These are phyloP conservation scores for Fusarium sp. DNA, from an alignment of 2,329 filamentous ascomycete species.

Conservation along the genomic window DNA sequence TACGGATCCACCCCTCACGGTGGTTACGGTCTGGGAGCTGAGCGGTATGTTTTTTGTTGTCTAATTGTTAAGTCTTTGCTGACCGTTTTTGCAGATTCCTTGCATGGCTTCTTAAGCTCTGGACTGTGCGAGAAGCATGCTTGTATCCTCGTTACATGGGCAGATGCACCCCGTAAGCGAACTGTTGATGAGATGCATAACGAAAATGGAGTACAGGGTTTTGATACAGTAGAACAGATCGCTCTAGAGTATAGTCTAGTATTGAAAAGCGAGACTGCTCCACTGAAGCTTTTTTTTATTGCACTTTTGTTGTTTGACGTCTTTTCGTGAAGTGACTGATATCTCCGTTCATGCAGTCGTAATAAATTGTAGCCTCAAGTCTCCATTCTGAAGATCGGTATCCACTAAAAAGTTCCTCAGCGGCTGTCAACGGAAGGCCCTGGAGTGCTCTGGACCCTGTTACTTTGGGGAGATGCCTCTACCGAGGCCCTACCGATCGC, in stretches of 20 bases:
- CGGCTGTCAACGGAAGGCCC: slow-evolving; percentile 40
- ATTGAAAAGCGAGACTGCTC: slow-evolving; percentile 31
- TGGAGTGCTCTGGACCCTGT: slow-evolving; percentile 32
- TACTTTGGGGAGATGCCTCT: slow-evolving; percentile 27
- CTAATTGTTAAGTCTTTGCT: background rate
- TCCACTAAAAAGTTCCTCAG: slow-evolving; percentile 26
- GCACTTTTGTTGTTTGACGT: background rate
- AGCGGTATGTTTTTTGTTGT: slow-evolving; percentile 62
- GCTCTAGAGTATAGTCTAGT: slow-evolving; percentile 24
- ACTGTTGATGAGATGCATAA: slow-evolving; percentile 20
- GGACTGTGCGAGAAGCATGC: slow-evolving; percentile 74
- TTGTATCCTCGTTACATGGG: slow-evolving; percentile 86
- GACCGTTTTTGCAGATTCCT: slow-evolving; percentile 55
- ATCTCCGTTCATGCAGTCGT: slow-evolving; percentile 22
- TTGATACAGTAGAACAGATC: slow-evolving; percentile 27
- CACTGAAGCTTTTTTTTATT: slow-evolving; percentile 15
- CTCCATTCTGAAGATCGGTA: background rate
- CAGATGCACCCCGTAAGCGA: slow-evolving; percentile 76
- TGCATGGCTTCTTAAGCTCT: slow-evolving; percentile 73
- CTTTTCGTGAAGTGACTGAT: slow-evolving; percentile 6
- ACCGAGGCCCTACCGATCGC: slow-evolving; percentile 45
- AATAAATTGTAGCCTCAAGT: slow-evolving; percentile 13
- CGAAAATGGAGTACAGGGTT: slow-evolving; percentile 31
- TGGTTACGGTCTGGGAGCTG: slow-evolving; percentile 91
- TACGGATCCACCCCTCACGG: slow-evolving; percentile 91